These are phyloP conservation scores for Blastomyces parvus DNA, from an alignment of 2,329 filamentous ascomycete species.

Conservation along the genomic window DNA sequence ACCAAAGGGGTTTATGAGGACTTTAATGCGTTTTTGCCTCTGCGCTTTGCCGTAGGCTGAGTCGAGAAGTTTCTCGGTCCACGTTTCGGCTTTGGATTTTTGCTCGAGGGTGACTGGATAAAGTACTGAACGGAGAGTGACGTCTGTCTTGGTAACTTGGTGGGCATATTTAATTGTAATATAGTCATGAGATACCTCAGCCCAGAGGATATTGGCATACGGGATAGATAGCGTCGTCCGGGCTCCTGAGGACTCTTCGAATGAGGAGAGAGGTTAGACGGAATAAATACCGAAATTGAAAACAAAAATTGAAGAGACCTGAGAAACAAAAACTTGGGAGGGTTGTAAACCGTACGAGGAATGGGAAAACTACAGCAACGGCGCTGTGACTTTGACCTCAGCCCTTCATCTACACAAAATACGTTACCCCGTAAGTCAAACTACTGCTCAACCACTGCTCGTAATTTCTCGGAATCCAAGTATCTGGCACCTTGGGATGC, in stretches of 20 bases:
- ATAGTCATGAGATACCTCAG: slow-evolving; percentile 50
- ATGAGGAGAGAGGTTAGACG: background rate
- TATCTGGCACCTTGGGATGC: background rate
- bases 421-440: background rate
- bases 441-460: background rate
- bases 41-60: slow-evolving; percentile 62
- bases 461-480: background rate
- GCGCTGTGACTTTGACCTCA: slow-evolving; percentile 39
- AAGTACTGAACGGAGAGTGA: slow-evolving; percentile 52
- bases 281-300: background rate
- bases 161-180: slow-evolving; percentile 66
- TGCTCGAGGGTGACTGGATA: slow-evolving; percentile 50
- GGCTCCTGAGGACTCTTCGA: slow-evolving; percentile 22
- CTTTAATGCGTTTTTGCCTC: slow-evolving; percentile 66
- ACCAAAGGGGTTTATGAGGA: slow-evolving; percentile 83
- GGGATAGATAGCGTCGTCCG: slow-evolving; percentile 53
- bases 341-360: slow-evolving; percentile 33
- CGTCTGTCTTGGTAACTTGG: slow-evolving; percentile 47
- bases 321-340: background rate
- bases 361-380: slow-evolving; percentile 50
- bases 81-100: slow-evolving; percentile 45
- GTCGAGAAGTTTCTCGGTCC: slow-evolving; percentile 56
- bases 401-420: slow-evolving; percentile 42
- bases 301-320: background rate
- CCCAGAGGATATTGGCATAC: slow-evolving; percentile 79